Conservation (phyloP, 768 basidiomycete species). For the Macrolepiota dolichaula region DNA sequence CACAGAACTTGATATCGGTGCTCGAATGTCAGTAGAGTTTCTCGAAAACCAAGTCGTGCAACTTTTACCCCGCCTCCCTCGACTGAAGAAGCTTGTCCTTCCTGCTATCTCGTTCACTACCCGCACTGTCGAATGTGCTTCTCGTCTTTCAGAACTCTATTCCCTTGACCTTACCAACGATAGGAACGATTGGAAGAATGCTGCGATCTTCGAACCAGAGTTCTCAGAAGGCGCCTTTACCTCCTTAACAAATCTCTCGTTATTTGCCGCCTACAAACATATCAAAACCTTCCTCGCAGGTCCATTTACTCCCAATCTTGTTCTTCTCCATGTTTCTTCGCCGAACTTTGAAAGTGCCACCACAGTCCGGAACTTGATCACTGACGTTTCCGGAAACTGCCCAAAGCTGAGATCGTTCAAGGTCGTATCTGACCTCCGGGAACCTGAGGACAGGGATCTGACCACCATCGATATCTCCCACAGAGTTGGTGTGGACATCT, state of each 20-base stretch:
- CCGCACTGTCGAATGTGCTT: neutral
- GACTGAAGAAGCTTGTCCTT: conserved; percentile 9
- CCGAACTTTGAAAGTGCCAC: neutral
- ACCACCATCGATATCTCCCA: neutral
- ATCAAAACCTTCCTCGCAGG: conserved; percentile 4
- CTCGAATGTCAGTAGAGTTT: conserved; percentile 4
- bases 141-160: conserved; percentile 6
- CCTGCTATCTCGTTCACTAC: conserved; percentile 11
- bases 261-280: neutral
- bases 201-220: neutral
- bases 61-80: neutral
- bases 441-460: neutral
- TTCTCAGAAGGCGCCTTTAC: conserved; percentile 6
- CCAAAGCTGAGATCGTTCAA: neutral
- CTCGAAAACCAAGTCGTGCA: neutral
- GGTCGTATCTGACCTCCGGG: neutral
- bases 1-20: conserved; percentile 4
- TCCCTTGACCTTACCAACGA: conserved; percentile 10
- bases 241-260: conserved; percentile 5
- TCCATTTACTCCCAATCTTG: conserved; percentile 4
- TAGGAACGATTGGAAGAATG: conserved; percentile 2
- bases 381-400: conserved; percentile 3
- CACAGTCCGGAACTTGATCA: conserved; percentile 4
- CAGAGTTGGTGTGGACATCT: conserved; percentile 19
- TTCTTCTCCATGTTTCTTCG: neutral